phyloP scores from a whole-genome alignment of 441 rosid genomes.

The Aleurites moluccanus region DNA sequence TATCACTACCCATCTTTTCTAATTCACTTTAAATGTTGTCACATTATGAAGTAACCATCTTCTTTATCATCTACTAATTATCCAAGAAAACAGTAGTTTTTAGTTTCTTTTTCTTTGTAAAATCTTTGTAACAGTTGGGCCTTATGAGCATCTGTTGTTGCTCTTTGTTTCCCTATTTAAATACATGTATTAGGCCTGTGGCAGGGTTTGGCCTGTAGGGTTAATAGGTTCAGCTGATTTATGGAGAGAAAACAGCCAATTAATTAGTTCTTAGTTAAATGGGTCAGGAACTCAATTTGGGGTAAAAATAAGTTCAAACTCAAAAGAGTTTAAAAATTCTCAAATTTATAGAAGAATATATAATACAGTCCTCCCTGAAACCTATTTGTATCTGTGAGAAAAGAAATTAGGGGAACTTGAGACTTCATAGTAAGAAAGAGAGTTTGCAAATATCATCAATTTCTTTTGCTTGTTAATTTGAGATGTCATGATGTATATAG shows the following conservation, averaged over 20 bases:
- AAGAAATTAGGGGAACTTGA: too few species aligned
- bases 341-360: too few species aligned
- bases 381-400: too few species aligned
- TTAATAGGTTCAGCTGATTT: too few species aligned
- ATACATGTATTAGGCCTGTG: neutral
- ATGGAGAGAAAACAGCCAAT: too few species aligned
- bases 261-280: too few species aligned
- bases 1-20: neutral
- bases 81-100: neutral
- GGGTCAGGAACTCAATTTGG: too few species aligned
- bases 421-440: too few species aligned
- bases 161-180: neutral
- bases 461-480: neutral
- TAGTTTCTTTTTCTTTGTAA: neutral
- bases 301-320: too few species aligned
- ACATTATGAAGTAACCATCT: neutral
- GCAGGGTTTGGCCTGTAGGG: neutral
- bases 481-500: neutral
- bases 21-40: neutral
- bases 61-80: neutral
- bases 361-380: too few species aligned
- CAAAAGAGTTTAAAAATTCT: too few species aligned
- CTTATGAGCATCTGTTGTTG: neutral
- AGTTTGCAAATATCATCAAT: neutral
- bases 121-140: neutral